phyloP scores from a whole-genome alignment of 495 filamentous ascomycete species.

The Penicillium soppii region DNA sequence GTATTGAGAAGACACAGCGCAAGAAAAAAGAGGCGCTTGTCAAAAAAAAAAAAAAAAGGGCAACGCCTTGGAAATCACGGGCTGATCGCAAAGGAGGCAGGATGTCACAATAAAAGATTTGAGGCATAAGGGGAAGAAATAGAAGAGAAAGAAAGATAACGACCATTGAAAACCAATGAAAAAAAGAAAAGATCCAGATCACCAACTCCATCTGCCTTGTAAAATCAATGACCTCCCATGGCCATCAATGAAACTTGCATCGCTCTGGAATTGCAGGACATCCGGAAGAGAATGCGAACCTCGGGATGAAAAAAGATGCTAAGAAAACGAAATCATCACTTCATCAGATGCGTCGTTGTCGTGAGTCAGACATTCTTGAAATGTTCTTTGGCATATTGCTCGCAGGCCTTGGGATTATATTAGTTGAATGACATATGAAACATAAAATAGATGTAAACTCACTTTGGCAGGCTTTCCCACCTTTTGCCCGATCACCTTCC shows the following conservation, averaged over 20 bases:
- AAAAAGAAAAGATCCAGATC: constrained; percentile 23
- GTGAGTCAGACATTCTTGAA: constrained; percentile 60
- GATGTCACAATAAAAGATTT: constrained; percentile 10
- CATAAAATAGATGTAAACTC: constrained; percentile 25
- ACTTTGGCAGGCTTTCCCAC: constrained; percentile 98
- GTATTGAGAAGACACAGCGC: constrained; percentile 14
- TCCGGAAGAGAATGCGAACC: constrained; percentile 24
- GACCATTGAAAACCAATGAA: too few relatives aligned
- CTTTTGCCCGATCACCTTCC: constrained; percentile 95
- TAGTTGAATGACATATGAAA: constrained; percentile 9
- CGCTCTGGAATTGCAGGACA: constrained; percentile 35
- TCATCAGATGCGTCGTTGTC: constrained; percentile 33
- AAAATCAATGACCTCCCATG: constrained; percentile 18
- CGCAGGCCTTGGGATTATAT: constrained; percentile 70
- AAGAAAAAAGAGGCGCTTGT: constrained; percentile 21
- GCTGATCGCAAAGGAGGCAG: constrained; percentile 6
- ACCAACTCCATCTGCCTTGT: constrained; percentile 34
- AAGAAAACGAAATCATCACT: constrained; percentile 33
- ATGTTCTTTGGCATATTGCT: constrained; percentile 97
- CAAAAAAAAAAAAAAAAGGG: constrained; percentile 32
- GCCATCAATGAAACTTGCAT: constrained; percentile 26
- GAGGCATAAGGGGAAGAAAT: too few relatives aligned
- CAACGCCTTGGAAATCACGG: constrained; percentile 15
- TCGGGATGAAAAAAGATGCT: constrained; percentile 38
- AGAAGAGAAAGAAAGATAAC: too few relatives aligned